Conservation (phyloP, 208 protist genomes). For the Entamoeba invadens region DNA sequence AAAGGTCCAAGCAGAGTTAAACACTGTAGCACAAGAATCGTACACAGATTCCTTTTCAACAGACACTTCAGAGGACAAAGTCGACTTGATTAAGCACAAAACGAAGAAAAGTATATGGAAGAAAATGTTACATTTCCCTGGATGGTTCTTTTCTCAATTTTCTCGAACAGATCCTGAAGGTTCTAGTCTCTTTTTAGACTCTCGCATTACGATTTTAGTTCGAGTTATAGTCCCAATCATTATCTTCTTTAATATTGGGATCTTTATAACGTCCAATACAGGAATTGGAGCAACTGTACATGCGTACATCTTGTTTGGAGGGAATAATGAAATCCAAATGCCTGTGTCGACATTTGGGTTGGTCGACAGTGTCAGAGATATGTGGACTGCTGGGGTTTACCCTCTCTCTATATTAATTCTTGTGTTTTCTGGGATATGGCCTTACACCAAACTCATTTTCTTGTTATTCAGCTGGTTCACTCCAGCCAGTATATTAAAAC, state of each 20-base stretch:
- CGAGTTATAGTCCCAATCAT: slow-evolving; percentile 15
- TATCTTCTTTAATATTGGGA: slow-evolving; percentile 37
- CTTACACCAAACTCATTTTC: slow-evolving; percentile 66
- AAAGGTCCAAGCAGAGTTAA: background rate
- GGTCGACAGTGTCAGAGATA: background rate
- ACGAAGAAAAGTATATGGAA: background rate
- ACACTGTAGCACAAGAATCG: background rate
- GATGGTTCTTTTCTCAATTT: background rate
- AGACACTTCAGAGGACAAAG: background rate
- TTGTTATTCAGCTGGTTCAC: slow-evolving; percentile 47
- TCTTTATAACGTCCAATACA: slow-evolving; percentile 49
- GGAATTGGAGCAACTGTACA: background rate
- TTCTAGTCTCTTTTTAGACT: background rate
- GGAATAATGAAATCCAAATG: background rate
- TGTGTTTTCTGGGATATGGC: slow-evolving; percentile 69
- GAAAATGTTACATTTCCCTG: background rate
- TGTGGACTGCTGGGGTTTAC: slow-evolving; percentile 39
- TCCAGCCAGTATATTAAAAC: slow-evolving; percentile 43
- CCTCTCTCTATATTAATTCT: slow-evolving; percentile 61
- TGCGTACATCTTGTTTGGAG: background rate
- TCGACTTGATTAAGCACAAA: background rate
- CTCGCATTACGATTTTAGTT: background rate
- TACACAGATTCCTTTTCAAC: background rate
- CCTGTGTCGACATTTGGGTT: background rate
- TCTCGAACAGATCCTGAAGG: background rate